Evolutionary conservation across 805 yeast genomes (phyloP), one percentile per base, ranked within the genome.

Genomic region (Candida anglica): DNA sequence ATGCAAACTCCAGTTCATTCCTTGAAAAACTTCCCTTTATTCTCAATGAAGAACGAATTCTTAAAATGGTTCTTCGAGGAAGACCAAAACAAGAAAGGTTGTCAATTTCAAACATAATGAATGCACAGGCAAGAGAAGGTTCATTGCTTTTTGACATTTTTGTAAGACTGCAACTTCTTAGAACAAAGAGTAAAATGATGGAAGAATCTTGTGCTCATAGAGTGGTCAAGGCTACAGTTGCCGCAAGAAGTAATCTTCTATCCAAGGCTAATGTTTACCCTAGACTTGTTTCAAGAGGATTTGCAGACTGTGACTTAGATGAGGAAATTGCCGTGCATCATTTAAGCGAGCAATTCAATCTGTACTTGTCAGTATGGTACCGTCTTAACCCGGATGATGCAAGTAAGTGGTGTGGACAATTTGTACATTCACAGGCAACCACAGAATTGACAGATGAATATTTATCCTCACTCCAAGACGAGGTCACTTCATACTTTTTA

Each of bases 351-450:
- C 32, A 30, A 18, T 30, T 20, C 27, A 19, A 30, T 17, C 14
- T 16, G 6, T 30, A 30, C 26, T 22, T 30, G 6, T 11, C 32
- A 9, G 26, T 30, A 17, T 30, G 32, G 32, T 30, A 30, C 32
- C 21, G 32, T 6, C 23, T 30, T 6, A 20, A 16, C 15, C 14
- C 32, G 14, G 24, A 18, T 10, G 32, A 30, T 15, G 27, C 32
- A 5, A 14, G 19, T 11, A 13, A 21, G 32, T 30, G 32, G 32
- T 30, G 32, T n/a, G 9, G 5, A n/a, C 19, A 19, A 7, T 16
- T 30, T n/a, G 25, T 30, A 5, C 15, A 16, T 25, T 25, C 19
- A 14, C 20, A 30, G 9, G 10, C n/a, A 20, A 11, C n/a, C 15
- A 19, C 6, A 18, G 25, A 24, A 16, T 13, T 30, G 27, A 8